Base-by-base conservation (phyloP, 2,329 filamentous ascomycete genomes). In the Fusarium humuli region DNA sequence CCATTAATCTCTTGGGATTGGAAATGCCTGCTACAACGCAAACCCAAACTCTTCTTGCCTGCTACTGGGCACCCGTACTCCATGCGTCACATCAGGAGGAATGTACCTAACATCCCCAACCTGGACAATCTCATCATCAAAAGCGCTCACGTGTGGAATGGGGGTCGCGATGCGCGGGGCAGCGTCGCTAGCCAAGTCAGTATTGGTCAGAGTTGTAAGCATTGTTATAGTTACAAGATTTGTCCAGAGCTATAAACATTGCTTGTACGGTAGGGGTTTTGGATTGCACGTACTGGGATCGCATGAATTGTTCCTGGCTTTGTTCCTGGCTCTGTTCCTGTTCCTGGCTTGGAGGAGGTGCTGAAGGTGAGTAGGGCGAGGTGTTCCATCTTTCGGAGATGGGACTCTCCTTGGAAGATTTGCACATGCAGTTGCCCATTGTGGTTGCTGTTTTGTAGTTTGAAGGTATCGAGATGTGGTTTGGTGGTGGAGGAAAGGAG, bases 361-460 rank as follows among this genome's bases (percentile, higher is more conserved):
- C 34, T 11, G 18, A 18, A 0, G 34, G 34, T 12, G 34, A 37
- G 18, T n/a, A 37, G 3, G 34, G 34, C 12, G 34, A 37, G 0
- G 3, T 10, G 18, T 12, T 12, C 6, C 18, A 18, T 37, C n/a
- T 37, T 18, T 34, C 16, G 34, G 9, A 6, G 18, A 30, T 30
- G 3, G 1, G 18, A 6, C 7, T 4, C 10, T 6, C 34, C 2
- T 32, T 12, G 7, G 22, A n/a, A 34, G 18, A 3, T 20, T n/a
- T 52, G 32, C 48, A 40, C 30, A 50, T 22, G 22, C 48, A 52
- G 16, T 52, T 52, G 32, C 48, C 48, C 48, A 52, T 52, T 11
- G 23, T 25, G 16, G 7, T 22, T n/a, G 16, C 9, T 50, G 16
- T 12, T 37, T 11, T n/a, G 22, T 37, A 4, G 20, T 16, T 18